A percentile compares a stretch with the other conserved stretches of the same genome.
phyloP scores from a whole-genome alignment of 2,329 filamentous ascomycete species.

The Incumbomyces lentus region DNA sequence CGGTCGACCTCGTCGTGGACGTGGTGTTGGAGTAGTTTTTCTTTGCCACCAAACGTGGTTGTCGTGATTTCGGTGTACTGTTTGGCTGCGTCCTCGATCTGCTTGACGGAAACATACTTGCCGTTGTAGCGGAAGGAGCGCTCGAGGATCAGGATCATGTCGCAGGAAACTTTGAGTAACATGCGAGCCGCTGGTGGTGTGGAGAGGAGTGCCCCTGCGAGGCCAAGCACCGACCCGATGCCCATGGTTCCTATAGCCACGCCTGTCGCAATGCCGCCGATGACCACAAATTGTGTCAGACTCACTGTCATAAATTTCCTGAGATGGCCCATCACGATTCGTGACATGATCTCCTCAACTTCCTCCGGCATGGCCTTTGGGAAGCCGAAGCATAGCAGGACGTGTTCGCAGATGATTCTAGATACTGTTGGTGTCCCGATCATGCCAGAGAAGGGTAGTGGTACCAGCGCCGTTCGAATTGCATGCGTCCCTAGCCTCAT shows the following conservation, averaged over 20 bases:
- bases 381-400: slow-evolving; percentile 20
- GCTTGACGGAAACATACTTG: slow-evolving; percentile 18
- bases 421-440: slow-evolving; percentile 18
- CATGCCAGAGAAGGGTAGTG: slow-evolving; percentile 19
- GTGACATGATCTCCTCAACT: slow-evolving; percentile 19
- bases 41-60: slow-evolving; percentile 18
- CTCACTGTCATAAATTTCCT: slow-evolving; percentile 16
- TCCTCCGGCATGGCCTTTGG: slow-evolving; percentile 18
- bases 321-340: slow-evolving; percentile 16
- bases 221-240: slow-evolving; percentile 20
- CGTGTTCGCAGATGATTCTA: slow-evolving; percentile 19
- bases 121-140: slow-evolving; percentile 22
- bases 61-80: slow-evolving; percentile 18
- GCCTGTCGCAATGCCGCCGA: slow-evolving; percentile 13
- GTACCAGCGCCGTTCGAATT: slow-evolving; percentile 22
- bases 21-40: slow-evolving; percentile 15
- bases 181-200: slow-evolving; percentile 25
- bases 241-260: slow-evolving; percentile 20
- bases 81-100: slow-evolving; percentile 19
- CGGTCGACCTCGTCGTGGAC: slow-evolving; percentile 18
- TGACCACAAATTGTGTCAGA: slow-evolving; percentile 13
- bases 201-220: slow-evolving; percentile 19
- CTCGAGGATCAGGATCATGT: slow-evolving; percentile 26
- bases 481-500: slow-evolving; percentile 24
- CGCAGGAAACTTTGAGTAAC: slow-evolving; percentile 26